Evolutionary conservation across 176 grass and related monocot species (phyloP).

Genomic region (Eleusine indica): DNA sequence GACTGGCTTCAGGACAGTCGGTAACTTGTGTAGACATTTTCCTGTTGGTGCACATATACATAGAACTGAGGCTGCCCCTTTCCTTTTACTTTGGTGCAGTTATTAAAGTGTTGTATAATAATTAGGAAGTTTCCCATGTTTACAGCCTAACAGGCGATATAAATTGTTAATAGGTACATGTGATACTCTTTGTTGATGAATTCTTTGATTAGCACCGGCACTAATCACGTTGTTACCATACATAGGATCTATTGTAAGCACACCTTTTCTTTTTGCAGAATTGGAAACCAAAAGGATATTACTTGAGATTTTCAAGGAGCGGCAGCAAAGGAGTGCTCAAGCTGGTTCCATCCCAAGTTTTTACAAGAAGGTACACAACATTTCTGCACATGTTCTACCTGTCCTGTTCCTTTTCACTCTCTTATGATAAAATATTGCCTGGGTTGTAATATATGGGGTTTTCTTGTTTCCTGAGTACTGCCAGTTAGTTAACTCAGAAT

Average conservation of each 20-base stretch:
- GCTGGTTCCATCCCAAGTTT: slow-evolving; percentile 98
- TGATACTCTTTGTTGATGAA: too few relatives aligned
- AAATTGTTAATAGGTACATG: background rate
- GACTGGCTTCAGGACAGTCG: background rate
- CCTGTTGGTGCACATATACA: background rate
- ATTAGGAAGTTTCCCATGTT: background rate
- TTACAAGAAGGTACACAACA: slow-evolving; percentile 85
- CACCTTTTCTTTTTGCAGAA: slow-evolving; percentile 54
- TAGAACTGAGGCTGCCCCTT: background rate
- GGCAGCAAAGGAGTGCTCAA: slow-evolving; percentile 88
- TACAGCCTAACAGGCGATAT: background rate
- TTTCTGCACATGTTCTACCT: background rate
- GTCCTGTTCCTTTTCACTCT: background rate
- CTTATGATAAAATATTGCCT: background rate
- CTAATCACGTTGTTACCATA: background rate
- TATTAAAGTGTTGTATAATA: background rate
- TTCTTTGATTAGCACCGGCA: background rate
- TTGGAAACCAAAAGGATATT: slow-evolving; percentile 98
- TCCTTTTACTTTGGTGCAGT: background rate
- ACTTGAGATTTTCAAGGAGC: slow-evolving; percentile 97
- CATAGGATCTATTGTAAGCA: background rate
- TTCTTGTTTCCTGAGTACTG: slow-evolving; percentile 1
- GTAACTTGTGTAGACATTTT: background rate
- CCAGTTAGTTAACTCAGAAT: background rate
- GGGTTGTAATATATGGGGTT: background rate